Evolutionary conservation across 2,329 filamentous ascomycete species (phyloP).

Genomic region (Nannizziopsis arthrosporioides): DNA sequence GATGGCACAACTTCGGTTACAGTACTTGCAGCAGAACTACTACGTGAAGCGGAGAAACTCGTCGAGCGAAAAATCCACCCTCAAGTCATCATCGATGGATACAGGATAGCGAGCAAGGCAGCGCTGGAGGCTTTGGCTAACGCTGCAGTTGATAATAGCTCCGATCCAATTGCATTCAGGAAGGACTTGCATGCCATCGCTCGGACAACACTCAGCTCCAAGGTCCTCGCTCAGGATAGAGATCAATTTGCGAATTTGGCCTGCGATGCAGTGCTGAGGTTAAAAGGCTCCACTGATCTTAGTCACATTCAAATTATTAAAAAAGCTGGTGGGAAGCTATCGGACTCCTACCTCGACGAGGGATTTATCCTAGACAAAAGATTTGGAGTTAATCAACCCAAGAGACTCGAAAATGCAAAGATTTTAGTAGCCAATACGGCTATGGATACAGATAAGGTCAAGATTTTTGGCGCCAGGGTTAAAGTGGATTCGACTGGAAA

Average conservation of each 20-base stretch:
- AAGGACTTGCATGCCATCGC: slow-evolving; percentile 85
- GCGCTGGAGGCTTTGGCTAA: slow-evolving; percentile 74
- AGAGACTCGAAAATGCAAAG: slow-evolving; percentile 93
- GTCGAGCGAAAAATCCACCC: slow-evolving; percentile 98
- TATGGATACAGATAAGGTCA: slow-evolving; percentile 99
- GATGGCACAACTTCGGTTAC: slow-evolving; percentile 98
- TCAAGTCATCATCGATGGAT: slow-evolving; percentile 98
- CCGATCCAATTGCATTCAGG: slow-evolving; percentile 69
- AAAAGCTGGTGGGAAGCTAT: slow-evolving; percentile 95
- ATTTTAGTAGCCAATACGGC: slow-evolving; percentile 95
- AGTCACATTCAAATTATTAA: slow-evolving; percentile 99
- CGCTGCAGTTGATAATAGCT: slow-evolving; percentile 80
- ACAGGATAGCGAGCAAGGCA: slow-evolving; percentile 88
- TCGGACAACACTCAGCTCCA: slow-evolving; percentile 89
- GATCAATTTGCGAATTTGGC: slow-evolving; percentile 84
- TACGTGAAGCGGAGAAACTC: slow-evolving; percentile 92
- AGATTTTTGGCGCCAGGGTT: slow-evolving; percentile 94
- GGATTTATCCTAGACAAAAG: slow-evolving; percentile 99
- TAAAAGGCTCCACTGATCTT: slow-evolving; percentile 82
- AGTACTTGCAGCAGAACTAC: slow-evolving; percentile 84
- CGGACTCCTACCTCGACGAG: slow-evolving; percentile 93
- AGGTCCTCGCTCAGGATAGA: slow-evolving; percentile 83
- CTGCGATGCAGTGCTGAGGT: slow-evolving; percentile 77
- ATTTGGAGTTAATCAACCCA: slow-evolving; percentile 97
- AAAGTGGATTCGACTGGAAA: slow-evolving; percentile 96